Percentiles rank a stretch among this genome's conserved stretches.
phyloP scores from a whole-genome alignment of 106 monocot genomes.

The Dioscorea alata region DNA sequence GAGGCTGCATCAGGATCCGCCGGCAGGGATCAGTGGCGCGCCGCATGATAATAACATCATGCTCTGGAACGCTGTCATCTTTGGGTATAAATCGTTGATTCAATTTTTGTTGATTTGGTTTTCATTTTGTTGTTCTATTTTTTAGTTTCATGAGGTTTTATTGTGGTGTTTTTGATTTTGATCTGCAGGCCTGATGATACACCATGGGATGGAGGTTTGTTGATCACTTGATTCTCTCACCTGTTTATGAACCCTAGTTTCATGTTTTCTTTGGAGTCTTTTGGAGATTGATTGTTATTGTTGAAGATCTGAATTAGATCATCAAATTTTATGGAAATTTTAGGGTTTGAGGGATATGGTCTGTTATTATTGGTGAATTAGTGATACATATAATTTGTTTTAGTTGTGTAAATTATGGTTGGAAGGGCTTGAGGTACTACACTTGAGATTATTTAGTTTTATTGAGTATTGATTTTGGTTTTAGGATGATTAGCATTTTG shows the following conservation, averaged over 20 bases:
- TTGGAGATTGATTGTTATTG: background rate
- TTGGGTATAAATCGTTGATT: slow-evolving; percentile 36
- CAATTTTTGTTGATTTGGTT: background rate
- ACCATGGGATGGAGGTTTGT: slow-evolving; percentile 25
- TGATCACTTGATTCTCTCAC: background rate
- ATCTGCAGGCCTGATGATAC: slow-evolving; percentile 25
- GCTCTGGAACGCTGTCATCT: slow-evolving; percentile 82
- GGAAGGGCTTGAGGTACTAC: background rate
- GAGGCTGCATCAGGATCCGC: slow-evolving; percentile 71
- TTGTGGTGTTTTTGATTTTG: slow-evolving; percentile 2
- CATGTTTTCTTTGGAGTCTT: background rate
- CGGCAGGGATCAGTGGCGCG: slow-evolving; percentile 77
- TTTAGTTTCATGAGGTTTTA: background rate
- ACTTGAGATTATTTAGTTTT: background rate
- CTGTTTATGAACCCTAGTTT: background rate
- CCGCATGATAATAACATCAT: slow-evolving; percentile 83
- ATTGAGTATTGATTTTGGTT: background rate
- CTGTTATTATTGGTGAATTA: background rate
- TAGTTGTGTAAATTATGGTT: background rate
- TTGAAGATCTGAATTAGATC: background rate
- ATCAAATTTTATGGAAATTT: background rate
- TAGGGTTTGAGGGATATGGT: background rate
- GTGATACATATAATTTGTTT: background rate
- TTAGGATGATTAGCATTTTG: no score
- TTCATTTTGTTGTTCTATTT: background rate